Percentiles rank a stretch among this genome's conserved stretches.
These are phyloP conservation scores for Nemophila menziesii DNA, from an alignment of 257 asterid genomes.

Conservation along the genomic window DNA sequence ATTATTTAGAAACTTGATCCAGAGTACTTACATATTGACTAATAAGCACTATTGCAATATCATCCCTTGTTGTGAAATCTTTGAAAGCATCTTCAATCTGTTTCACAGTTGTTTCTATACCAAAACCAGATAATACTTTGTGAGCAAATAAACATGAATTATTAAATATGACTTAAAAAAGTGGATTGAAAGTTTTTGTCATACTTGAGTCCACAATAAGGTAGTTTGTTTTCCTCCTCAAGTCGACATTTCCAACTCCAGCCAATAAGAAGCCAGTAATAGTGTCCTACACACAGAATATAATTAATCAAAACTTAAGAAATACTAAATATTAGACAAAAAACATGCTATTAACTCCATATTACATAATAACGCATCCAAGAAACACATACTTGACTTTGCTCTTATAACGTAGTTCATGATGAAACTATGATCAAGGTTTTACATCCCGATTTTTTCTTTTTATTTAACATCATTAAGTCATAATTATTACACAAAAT, in stretches of 20 bases:
- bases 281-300: slow-evolving; percentile 50
- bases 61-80: slow-evolving; percentile 82
- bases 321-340: not conserved
- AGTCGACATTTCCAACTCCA: slow-evolving; percentile 96
- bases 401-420: not conserved
- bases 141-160: not conserved
- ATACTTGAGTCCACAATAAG: slow-evolving; percentile 90
- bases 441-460: not conserved
- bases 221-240: slow-evolving; percentile 88
- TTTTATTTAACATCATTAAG: too few relatives aligned
- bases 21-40: slow-evolving; percentile 72
- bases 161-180: slow-evolving; percentile 3
- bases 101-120: slow-evolving; percentile 58
- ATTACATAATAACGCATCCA: not conserved
- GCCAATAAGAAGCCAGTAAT: slow-evolving; percentile 88
- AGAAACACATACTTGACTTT: not conserved
- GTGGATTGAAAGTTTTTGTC: slow-evolving; percentile 11
- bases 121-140: slow-evolving; percentile 10
- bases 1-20: not conserved
- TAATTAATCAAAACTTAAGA: slow-evolving; percentile 8
- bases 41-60: slow-evolving; percentile 71
- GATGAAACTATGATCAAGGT: not conserved
- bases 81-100: slow-evolving; percentile 91
- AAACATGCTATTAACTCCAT: not conserved
- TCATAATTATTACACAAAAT: not conserved